These are phyloP conservation scores for Solanum gracilifrons DNA, from an alignment of 257 asterid species.

Conservation along the genomic window DNA sequence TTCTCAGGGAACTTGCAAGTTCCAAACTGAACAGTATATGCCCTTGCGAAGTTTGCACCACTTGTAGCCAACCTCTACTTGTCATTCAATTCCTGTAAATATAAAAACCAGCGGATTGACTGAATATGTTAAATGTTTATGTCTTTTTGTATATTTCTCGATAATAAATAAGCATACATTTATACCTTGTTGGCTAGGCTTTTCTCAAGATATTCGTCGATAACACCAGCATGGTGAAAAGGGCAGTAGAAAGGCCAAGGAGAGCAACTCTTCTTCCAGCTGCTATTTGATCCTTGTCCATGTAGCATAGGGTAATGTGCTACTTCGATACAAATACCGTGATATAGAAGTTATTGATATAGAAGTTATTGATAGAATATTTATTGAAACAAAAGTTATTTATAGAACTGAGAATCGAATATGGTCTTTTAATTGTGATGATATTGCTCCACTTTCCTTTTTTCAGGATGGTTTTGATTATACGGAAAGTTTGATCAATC, in stretches of 20 bases:
- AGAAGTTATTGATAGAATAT: too few relatives aligned
- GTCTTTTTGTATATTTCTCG: too few relatives aligned
- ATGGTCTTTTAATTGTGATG: too few relatives aligned
- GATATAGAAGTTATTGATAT: too few relatives aligned
- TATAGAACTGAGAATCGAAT: background rate
- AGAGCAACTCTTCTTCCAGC: constrained; percentile 55
- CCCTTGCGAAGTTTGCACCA: constrained; percentile 93
- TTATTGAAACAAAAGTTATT: too few relatives aligned
- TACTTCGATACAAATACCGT: background rate
- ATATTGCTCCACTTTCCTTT: too few relatives aligned
- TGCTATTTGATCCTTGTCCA: constrained; percentile 9
- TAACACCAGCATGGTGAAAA: constrained; percentile 65
- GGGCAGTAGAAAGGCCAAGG: constrained; percentile 59
- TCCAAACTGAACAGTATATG: constrained; percentile 85
- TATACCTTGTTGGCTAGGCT: constrained; percentile 75
- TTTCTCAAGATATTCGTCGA: constrained; percentile 77
- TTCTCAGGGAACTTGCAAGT: constrained; percentile 98
- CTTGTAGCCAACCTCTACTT: constrained; percentile 92
- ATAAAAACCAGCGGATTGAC: too few relatives aligned
- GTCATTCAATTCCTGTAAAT: constrained; percentile 88
- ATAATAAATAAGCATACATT: too few relatives aligned
- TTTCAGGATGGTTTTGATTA: too few relatives aligned
- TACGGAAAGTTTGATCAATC: too few relatives aligned
- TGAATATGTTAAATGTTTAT: too few relatives aligned
- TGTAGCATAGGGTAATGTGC: background rate